Percentiles rank a stretch among this genome's conserved stretches.
These are phyloP conservation scores for Lactifluus subvellereus DNA, from an alignment of 768 basidiomycete species.

Conservation along the genomic window DNA sequence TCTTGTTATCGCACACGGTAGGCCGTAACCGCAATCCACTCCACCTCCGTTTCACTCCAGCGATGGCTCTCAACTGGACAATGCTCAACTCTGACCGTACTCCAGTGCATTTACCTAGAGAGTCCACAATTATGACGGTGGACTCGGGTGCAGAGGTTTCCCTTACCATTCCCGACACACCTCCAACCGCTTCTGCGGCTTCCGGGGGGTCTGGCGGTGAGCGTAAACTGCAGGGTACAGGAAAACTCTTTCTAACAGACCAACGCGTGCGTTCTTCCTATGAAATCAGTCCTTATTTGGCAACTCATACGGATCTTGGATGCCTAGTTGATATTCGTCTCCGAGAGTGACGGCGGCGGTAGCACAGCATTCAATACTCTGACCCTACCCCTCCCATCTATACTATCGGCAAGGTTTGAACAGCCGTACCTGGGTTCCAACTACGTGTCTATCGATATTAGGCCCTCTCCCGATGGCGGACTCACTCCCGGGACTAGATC, in stretches of 20 bases:
- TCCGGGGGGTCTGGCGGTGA: slow-evolving; percentile 50
- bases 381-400: slow-evolving; percentile 53
- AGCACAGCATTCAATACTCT: slow-evolving; percentile 37
- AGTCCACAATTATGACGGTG: slow-evolving; percentile 51
- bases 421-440: slow-evolving; percentile 71
- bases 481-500: slow-evolving; percentile 56
- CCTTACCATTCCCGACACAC: slow-evolving; percentile 51
- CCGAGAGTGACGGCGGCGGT: slow-evolving; percentile 12
- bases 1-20: too few species aligned
- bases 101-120: slow-evolving; percentile 60
- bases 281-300: background rate
- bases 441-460: slow-evolving; percentile 59
- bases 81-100: slow-evolving; percentile 54
- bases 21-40: too few species aligned
- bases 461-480: slow-evolving; percentile 62
- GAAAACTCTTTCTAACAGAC: slow-evolving; percentile 62
- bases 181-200: slow-evolving; percentile 37
- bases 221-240: slow-evolving; percentile 54
- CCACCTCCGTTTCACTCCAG: background rate
- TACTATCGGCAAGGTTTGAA: slow-evolving; percentile 65
- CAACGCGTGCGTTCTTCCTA: slow-evolving; percentile 49
- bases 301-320: background rate
- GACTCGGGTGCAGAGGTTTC: slow-evolving; percentile 53
- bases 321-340: slow-evolving; percentile 57
- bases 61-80: slow-evolving; percentile 67